phyloP scores from a whole-genome alignment of 768 basidiomycete genomes.

The Rhizopogon vulgaris region DNA sequence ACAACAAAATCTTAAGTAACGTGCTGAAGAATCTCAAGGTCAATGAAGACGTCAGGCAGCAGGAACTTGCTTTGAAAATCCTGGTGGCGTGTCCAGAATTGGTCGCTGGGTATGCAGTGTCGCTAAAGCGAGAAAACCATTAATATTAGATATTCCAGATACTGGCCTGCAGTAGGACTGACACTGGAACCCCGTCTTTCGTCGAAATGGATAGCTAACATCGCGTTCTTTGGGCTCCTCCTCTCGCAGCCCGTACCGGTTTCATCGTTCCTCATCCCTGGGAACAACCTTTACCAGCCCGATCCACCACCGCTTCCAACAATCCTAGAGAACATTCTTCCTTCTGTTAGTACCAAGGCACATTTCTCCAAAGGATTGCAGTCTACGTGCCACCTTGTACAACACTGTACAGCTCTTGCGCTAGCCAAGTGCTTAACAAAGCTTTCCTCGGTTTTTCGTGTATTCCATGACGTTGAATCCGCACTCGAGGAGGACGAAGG shows the following conservation, averaged over 20 bases:
- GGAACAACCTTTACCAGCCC: constrained; percentile 48
- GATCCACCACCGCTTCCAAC: constrained; percentile 66
- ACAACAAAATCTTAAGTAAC: constrained; percentile 81
- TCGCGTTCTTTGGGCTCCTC: constrained; percentile 74
- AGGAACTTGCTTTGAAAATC: constrained; percentile 78
- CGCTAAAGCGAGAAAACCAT: not conserved
- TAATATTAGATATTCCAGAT: constrained; percentile 37
- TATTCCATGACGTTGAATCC: constrained; percentile 42
- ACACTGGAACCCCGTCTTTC: constrained; percentile 84
- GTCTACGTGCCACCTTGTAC: constrained; percentile 66
- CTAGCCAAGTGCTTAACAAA: constrained; percentile 75
- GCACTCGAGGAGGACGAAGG: constrained; percentile 59
- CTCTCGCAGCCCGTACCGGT: constrained; percentile 71
- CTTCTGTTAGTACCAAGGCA: constrained; percentile 60
- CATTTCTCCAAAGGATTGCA: constrained; percentile 82
- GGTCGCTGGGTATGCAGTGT: constrained; percentile 56
- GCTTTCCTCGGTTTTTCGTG: constrained; percentile 45
- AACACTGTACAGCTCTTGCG: constrained; percentile 77
- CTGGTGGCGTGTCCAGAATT: constrained; percentile 83
- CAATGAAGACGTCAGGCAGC: constrained; percentile 84
- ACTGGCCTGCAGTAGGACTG: constrained; percentile 62
- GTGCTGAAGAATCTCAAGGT: constrained; percentile 71
- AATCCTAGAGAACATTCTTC: constrained; percentile 76
- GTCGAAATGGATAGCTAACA: constrained; percentile 87
- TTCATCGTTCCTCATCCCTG: constrained; percentile 51